Percentiles rank a stretch among this genome's conserved stretches.
Conservation (phyloP, 2,329 filamentous ascomycete species). For the Ceratocystis diversiconidia region DNA sequence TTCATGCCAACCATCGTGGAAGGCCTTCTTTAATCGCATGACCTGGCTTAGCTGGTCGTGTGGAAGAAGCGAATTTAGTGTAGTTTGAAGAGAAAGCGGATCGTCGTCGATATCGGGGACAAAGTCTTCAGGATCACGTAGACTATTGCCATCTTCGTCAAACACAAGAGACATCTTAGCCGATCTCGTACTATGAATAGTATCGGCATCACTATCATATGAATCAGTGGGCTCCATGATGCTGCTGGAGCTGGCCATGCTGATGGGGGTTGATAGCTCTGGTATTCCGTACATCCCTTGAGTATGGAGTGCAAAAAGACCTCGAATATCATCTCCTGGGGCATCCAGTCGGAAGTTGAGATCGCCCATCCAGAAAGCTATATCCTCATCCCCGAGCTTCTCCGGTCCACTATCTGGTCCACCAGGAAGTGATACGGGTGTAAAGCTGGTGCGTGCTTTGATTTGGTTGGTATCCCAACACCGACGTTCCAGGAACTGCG, state of each 20-base stretch:
- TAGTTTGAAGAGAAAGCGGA: slow-evolving; percentile 76
- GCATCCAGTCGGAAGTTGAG: slow-evolving; percentile 86
- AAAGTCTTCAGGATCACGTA: slow-evolving; percentile 54
- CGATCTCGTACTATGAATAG: slow-evolving; percentile 13
- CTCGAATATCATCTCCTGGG: slow-evolving; percentile 77
- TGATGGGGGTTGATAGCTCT: slow-evolving; percentile 21
- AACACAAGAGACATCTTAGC: slow-evolving; percentile 12
- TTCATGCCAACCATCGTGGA: slow-evolving; percentile 86
- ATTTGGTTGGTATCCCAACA: slow-evolving; percentile 87
- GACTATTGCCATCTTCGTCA: slow-evolving; percentile 17
- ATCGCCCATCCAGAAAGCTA: slow-evolving; percentile 92
- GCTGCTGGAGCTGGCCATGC: slow-evolving; percentile 24
- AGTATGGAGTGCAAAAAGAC: slow-evolving; percentile 69
- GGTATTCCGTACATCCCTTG: slow-evolving; percentile 56
- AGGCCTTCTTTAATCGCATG: slow-evolving; percentile 61
- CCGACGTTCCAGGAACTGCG: slow-evolving; percentile 61
- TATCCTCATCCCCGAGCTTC: slow-evolving; percentile 76
- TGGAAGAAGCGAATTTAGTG: slow-evolving; percentile 68
- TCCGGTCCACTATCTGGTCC: slow-evolving; percentile 51
- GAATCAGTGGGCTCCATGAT: slow-evolving; percentile 18
- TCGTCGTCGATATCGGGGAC: slow-evolving; percentile 56
- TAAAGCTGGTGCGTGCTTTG: slow-evolving; percentile 59
- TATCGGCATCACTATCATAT: slow-evolving; percentile 20
- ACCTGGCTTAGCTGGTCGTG: slow-evolving; percentile 75
- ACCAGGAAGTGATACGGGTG: slow-evolving; percentile 52